phyloP scores from a whole-genome alignment of 148 eudicot species.

The Rhododendron simsii region DNA sequence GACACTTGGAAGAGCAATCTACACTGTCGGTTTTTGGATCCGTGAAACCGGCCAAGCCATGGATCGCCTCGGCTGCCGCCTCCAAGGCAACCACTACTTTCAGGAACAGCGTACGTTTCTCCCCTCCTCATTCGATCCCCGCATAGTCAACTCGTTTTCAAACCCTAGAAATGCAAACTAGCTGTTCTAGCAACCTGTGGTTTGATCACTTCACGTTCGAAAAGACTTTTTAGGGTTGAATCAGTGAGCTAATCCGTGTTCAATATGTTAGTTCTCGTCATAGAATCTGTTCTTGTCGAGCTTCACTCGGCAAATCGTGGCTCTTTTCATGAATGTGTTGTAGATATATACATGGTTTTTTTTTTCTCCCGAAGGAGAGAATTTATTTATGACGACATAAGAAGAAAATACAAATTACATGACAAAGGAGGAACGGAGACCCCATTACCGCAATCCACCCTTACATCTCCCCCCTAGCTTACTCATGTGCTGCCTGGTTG shows the following conservation, averaged over 20 bases:
- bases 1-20: slow-evolving; percentile 71
- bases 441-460: neutral
- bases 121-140: neutral
- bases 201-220: neutral
- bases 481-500: neutral
- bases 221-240: neutral
- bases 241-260: neutral
- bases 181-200: neutral
- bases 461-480: neutral
- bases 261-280: too few relatives aligned
- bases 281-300: neutral
- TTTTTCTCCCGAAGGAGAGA: neutral
- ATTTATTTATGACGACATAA: neutral
- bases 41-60: slow-evolving; percentile 92
- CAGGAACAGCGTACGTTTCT: slow-evolving; percentile 62
- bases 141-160: neutral
- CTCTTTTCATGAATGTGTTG: neutral
- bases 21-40: slow-evolving; percentile 91
- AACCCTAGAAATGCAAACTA: neutral
- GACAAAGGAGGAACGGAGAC: neutral
- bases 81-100: slow-evolving; percentile 74
- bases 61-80: slow-evolving; percentile 89
- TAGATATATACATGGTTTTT: neutral
- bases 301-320: neutral
- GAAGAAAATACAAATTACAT: neutral